Conservation (phyloP, 2,329 filamentous ascomycete species). For the Hymenoscyphus infarciens region DNA sequence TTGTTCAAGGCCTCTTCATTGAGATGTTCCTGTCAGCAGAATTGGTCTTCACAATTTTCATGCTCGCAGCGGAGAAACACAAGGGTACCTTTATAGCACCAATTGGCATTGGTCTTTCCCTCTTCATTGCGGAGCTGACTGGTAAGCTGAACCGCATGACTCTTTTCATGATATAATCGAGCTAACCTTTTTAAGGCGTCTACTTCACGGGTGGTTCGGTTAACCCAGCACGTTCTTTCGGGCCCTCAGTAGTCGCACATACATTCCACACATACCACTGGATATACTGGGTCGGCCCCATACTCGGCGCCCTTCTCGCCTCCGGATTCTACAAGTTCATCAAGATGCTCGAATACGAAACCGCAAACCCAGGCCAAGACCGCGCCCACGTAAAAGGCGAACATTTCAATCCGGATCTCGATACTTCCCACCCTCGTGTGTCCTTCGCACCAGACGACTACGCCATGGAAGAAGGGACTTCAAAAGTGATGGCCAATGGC, state of each 20-base stretch:
- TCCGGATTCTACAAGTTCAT: constrained; percentile 47
- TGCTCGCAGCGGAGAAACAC: constrained; percentile 49
- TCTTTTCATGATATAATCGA: background rate
- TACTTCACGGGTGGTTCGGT: constrained; percentile 47
- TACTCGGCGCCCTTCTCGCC: constrained; percentile 47
- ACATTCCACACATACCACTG: constrained; percentile 44
- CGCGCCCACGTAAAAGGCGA: constrained; percentile 18
- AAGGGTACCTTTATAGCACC: constrained; percentile 46
- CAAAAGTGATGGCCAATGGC: background rate
- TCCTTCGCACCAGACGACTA: constrained; percentile 22
- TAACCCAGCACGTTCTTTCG: constrained; percentile 47
- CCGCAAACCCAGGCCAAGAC: constrained; percentile 39
- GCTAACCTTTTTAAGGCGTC: constrained; percentile 35
- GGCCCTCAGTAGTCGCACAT: constrained; percentile 43
- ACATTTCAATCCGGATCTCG: constrained; percentile 22
- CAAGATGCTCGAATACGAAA: constrained; percentile 49
- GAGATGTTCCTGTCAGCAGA: constrained; percentile 47
- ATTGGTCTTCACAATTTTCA: constrained; percentile 48
- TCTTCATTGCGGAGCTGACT: constrained; percentile 44
- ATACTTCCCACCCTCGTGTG: constrained; percentile 12
- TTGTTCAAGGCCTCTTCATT: constrained; percentile 47
- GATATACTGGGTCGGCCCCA: constrained; percentile 50
- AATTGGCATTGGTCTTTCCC: constrained; percentile 44
- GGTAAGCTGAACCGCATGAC: background rate
- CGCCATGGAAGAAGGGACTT: constrained; percentile 13